Evolutionary conservation across 2,329 filamentous ascomycete species (phyloP).

Genomic region (Pezizomycotina sp.): DNA sequence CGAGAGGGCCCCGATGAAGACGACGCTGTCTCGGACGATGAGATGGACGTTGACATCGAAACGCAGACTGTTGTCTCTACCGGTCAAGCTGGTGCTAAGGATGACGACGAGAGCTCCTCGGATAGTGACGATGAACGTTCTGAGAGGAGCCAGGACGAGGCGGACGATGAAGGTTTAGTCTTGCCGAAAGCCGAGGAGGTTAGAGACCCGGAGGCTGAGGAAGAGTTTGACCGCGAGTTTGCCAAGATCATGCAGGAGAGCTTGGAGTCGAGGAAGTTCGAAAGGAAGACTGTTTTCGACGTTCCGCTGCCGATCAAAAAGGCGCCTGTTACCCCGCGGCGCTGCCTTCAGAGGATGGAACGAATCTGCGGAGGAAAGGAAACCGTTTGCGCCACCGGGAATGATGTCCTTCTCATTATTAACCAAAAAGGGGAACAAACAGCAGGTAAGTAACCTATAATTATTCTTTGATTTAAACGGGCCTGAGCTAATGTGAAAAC

Average conservation of each 20-base stretch:
- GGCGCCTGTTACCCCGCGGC: constrained; percentile 26
- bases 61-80: constrained; percentile 36
- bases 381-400: constrained; percentile 23
- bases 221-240: constrained; percentile 94
- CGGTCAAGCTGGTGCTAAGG: constrained; percentile 26
- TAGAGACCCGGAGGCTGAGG: constrained; percentile 81
- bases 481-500: background rate
- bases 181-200: constrained; percentile 83
- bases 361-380: constrained; percentile 18
- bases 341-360: constrained; percentile 3
- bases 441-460: constrained; percentile 47
- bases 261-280: constrained; percentile 85
- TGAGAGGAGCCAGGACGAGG: constrained; percentile 52
- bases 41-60: constrained; percentile 30
- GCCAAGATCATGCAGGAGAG: constrained; percentile 98
- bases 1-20: constrained; percentile 44
- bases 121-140: constrained; percentile 37
- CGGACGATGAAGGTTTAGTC: constrained; percentile 59
- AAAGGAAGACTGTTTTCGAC: constrained; percentile 86
- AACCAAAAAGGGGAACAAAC: constrained; percentile 88
- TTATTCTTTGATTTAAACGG: background rate
- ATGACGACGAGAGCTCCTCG: constrained; percentile 34
- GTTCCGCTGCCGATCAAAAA: constrained; percentile 82
- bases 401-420: constrained; percentile 97
- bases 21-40: constrained; percentile 36